Base-by-base conservation (phyloP, 2,329 filamentous ascomycete genomes). In the Gnomoniopsis sp. region DNA sequence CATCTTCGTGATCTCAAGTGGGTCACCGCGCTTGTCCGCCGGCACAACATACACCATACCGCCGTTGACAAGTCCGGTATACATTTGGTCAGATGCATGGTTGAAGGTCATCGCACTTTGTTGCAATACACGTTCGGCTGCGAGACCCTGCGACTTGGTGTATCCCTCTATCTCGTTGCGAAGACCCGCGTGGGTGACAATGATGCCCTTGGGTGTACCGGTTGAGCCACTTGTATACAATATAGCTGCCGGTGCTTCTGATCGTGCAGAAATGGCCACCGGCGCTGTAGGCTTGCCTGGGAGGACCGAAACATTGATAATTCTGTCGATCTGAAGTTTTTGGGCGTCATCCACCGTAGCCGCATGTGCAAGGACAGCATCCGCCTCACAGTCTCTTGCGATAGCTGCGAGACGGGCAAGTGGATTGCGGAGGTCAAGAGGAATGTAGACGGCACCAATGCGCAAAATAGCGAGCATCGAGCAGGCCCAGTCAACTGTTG, bases 171-270 rank as follows among this genome's bases (percentile, higher is more conserved):
- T 23, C 17, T 65, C 59, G 57, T 71, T 72, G 3, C 62, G 33
- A 2, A 77, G 57, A 22, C 61, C 66, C 7, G 41, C 53, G 51
- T 75, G 71, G 1, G 53, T 58, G 10, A 77, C 58, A 2, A 69
- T 48, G n/a, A 79, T 70, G 3, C 76, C 76, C 64, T 79, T 79
- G 2, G 77, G 77, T 0, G 49, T 66, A 41, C 71, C 66, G 8
- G 73, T 68, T 12, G 66, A 65, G 43, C 70, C 65, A 55, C 68
- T 67, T 22, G 67, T 68, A 63, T 66, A 78, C 4, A 77, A 61
- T 7, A 77, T 60, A 8, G 68, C 58, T 23, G 66, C 67, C 4
- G 65, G 59, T 15, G 59, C 47, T 2, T 56, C 23, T 14, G 43
- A 47, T 44, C 33, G n/a, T n/a, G n/a, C n/a, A n/a, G n/a, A n/a